Conservation (phyloP, 768 basidiomycete species). For the Nevesoporus exiguus region DNA sequence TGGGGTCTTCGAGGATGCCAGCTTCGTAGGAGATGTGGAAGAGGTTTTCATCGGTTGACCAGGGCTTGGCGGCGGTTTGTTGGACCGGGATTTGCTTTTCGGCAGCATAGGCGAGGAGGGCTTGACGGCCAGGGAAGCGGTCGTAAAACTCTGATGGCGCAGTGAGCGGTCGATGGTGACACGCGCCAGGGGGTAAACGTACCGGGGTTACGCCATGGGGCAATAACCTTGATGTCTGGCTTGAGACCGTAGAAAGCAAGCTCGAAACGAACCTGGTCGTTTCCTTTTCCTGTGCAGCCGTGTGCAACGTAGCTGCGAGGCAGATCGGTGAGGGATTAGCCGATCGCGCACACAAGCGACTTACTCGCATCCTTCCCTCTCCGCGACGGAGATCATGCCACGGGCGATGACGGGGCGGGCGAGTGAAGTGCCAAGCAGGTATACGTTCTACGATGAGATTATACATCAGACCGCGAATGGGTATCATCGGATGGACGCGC, state of each 20-base stretch:
- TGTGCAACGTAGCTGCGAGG: conserved; percentile 82
- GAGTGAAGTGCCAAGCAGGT: conserved; percentile 95
- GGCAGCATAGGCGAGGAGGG: conserved; percentile 86
- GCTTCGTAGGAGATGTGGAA: conserved; percentile 99
- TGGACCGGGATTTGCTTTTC: conserved; percentile 87
- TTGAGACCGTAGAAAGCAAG: conserved; percentile 98
- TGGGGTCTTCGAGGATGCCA: conserved; percentile 96
- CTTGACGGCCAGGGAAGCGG: conserved; percentile 93
- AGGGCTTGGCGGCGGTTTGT: conserved; percentile 95
- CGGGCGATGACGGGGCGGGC: conserved; percentile 98
- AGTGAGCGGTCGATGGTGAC: neutral
- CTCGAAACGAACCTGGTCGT: conserved; percentile 99
- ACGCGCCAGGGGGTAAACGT: neutral
- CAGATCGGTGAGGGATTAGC: neutral
- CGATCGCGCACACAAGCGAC: conserved; percentile 24
- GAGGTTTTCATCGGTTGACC: conserved; percentile 99
- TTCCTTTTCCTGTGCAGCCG: conserved; percentile 99
- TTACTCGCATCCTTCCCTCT: conserved; percentile 92
- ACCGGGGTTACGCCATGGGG: conserved; percentile 97
- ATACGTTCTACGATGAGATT: conserved; percentile 66
- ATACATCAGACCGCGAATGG: neutral
- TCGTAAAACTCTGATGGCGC: conserved; percentile 81
- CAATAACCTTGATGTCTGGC: conserved; percentile 97
- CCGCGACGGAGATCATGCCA: conserved; percentile 95
- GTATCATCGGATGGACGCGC: conserved; percentile 3